Base-by-base conservation (phyloP, 495 filamentous ascomycete species). In the Friedmanniomyces endolithicus region DNA sequence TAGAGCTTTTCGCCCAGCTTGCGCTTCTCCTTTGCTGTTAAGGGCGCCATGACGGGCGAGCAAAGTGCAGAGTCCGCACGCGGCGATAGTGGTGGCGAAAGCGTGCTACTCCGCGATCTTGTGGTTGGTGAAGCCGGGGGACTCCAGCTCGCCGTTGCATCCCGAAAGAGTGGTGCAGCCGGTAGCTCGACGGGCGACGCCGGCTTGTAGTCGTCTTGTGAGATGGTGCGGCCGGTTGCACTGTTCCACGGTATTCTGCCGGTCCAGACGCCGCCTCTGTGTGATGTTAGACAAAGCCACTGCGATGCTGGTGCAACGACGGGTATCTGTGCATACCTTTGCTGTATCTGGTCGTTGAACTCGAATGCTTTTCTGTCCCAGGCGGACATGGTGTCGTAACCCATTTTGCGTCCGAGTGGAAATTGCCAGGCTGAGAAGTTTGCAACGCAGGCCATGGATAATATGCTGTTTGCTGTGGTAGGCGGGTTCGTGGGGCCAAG, bases 261-360 rank as follows among this genome's bases (percentile, higher is more conserved):
- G 0, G 4, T 35, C 22, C 33, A 58, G 17, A 27, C 23, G 25
- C 56, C 56, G 22, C 56, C 56, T 48, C 55, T 58, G 49, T 57
- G 39, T 4, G 22, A 51, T 16, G 27, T 37, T 45, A 33, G 46
- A 25, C 49, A 37, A 23, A 6, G 2, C 8, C 1, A 2, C 9
- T 35, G 25, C 29, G 25, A 50, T 14, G 25, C 16, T 6, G 29
- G 23, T 50, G 16, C 37, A 11, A 31, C 25, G 25, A 50, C 25
- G 47, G 29, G 8, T 14, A 33, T n/a, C n/a, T n/a, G n/a, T n/a
- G n/a, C 57, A 39, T 55, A 50, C 57, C 57, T 41, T 25, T 34
- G 59, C 34, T 60, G 48, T 22, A 61, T 61, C 9, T 47, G 9
- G 20, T 60, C 48, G 31, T 52, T 59, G 57, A 60, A 55, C 19